Evolutionary conservation across 306 rosid genomes (phyloP).

Genomic region (Vicia villosa): DNA sequence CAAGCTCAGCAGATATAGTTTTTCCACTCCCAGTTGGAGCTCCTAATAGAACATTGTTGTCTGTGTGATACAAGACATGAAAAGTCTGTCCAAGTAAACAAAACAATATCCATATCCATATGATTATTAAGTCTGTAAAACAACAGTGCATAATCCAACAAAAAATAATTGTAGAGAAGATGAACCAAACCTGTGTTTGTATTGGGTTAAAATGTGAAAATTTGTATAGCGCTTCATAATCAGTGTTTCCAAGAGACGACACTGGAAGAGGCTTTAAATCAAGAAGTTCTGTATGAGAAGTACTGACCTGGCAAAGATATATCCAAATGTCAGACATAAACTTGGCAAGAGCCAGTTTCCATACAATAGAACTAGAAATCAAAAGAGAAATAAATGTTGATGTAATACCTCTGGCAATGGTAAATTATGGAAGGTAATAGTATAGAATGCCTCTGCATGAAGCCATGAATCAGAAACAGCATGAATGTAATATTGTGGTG

Average conservation of each 20-base stretch:
- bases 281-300: slow-evolving; percentile 89
- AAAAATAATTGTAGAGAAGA: slow-evolving; percentile 18
- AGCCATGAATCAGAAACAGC: slow-evolving; percentile 99
- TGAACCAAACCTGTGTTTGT: slow-evolving; percentile 86
- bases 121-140: slow-evolving; percentile 16
- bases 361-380: slow-evolving; percentile 10
- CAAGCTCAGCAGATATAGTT: slow-evolving; percentile 99
- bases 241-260: slow-evolving; percentile 74
- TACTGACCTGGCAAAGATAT: slow-evolving; percentile 60
- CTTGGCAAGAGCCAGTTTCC: slow-evolving; percentile 29
- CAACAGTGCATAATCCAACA: slow-evolving; percentile 23
- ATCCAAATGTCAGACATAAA: slow-evolving; percentile 40
- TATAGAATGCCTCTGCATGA: slow-evolving; percentile 84
- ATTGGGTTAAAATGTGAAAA: slow-evolving; percentile 97
- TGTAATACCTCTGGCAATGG: slow-evolving; percentile 79
- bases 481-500: slow-evolving; percentile 91
- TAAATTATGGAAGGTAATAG: slow-evolving; percentile 86
- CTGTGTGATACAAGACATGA: slow-evolving; percentile 89
- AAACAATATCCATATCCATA: slow-evolving; percentile 22
- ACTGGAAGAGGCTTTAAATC: slow-evolving; percentile 95
- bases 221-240: slow-evolving; percentile 71
- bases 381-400: slow-evolving; percentile 16
- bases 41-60: slow-evolving; percentile 87
- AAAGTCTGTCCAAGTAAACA: slow-evolving; percentile 65
- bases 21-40: slow-evolving; percentile 99